Percentiles rank a stretch among this genome's conserved stretches.
phyloP scores from a whole-genome alignment of 2,329 filamentous ascomycete species.

The Epichloe glyceriae region DNA sequence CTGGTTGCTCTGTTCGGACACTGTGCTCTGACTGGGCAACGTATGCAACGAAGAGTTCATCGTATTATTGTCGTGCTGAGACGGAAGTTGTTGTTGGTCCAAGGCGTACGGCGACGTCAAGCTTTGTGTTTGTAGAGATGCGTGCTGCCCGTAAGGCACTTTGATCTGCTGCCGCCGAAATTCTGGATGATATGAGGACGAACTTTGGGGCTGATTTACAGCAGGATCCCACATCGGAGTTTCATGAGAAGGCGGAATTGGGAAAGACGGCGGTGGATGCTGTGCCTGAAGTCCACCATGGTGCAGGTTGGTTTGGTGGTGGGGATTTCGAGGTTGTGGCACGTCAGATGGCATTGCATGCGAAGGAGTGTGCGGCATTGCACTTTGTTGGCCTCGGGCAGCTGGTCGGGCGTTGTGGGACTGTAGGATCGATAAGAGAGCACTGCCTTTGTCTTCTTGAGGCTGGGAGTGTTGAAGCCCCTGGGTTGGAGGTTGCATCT shows the following conservation, averaged over 20 bases:
- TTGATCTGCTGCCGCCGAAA: conserved; percentile 12
- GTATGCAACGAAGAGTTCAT: background rate
- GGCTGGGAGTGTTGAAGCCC: conserved; percentile 24
- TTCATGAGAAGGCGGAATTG: conserved; percentile 12
- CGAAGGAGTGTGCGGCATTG: conserved; percentile 36
- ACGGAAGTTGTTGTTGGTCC: conserved; percentile 13
- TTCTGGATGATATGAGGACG: conserved; percentile 9
- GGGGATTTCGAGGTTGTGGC: conserved; percentile 42
- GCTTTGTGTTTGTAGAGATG: conserved; percentile 43
- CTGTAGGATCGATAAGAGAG: conserved; percentile 41
- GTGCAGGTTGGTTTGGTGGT: conserved; percentile 37
- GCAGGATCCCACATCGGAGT: conserved; percentile 9
- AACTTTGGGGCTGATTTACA: conserved; percentile 8
- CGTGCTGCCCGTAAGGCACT: conserved; percentile 32
- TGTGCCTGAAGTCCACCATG: conserved; percentile 21
- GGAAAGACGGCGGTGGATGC: conserved; percentile 21
- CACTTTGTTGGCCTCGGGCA: conserved; percentile 8
- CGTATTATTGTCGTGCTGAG: background rate
- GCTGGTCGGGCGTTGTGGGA: conserved; percentile 13
- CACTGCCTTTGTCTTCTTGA: conserved; percentile 33
- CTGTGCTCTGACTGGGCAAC: background rate
- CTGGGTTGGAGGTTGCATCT: conserved; percentile 40
- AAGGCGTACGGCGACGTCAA: conserved; percentile 31
- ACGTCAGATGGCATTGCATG: conserved; percentile 39
- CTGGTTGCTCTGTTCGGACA: conserved; percentile 3